phyloP scores from a whole-genome alignment of 2,329 filamentous ascomycete genomes.

The Alternaria novae-zelandiae region DNA sequence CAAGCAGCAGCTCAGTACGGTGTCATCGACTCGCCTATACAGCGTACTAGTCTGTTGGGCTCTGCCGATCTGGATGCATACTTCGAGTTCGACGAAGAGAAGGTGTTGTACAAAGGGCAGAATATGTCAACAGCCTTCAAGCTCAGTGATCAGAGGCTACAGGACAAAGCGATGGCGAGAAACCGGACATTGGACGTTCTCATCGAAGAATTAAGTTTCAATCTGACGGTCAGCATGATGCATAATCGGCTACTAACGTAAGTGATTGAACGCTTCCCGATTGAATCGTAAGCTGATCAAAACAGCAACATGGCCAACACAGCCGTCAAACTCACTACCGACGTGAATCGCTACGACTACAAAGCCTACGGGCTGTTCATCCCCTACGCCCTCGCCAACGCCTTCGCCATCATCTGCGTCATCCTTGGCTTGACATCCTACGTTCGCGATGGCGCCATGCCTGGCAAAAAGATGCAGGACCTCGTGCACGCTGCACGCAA shows the following conservation, averaged over 20 bases:
- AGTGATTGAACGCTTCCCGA: not conserved
- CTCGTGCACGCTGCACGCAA: conserved; percentile 6
- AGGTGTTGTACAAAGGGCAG: not conserved
- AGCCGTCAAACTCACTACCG: not conserved
- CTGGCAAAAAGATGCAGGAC: conserved; percentile 22
- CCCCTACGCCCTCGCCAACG: conserved; percentile 13
- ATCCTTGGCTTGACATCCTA: not conserved
- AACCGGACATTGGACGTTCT: not conserved
- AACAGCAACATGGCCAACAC: not conserved
- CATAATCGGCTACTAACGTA: not conserved
- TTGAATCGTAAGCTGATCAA: not conserved
- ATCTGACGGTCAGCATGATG: not conserved
- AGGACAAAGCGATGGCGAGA: not conserved
- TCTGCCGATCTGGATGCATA: not conserved
- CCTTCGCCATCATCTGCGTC: conserved; percentile 11
- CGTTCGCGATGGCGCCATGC: conserved; percentile 11
- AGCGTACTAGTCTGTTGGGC: not conserved
- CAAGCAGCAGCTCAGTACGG: not conserved
- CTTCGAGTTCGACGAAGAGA: not conserved
- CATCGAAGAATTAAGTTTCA: not conserved
- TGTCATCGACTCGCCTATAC: not conserved
- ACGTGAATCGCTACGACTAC: not conserved
- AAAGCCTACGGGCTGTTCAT: not conserved
- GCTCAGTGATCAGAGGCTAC: not conserved
- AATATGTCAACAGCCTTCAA: not conserved